These are phyloP conservation scores for Pachysandra terminalis DNA, from an alignment of 164 flowering plant genomes.

Conservation along the genomic window DNA sequence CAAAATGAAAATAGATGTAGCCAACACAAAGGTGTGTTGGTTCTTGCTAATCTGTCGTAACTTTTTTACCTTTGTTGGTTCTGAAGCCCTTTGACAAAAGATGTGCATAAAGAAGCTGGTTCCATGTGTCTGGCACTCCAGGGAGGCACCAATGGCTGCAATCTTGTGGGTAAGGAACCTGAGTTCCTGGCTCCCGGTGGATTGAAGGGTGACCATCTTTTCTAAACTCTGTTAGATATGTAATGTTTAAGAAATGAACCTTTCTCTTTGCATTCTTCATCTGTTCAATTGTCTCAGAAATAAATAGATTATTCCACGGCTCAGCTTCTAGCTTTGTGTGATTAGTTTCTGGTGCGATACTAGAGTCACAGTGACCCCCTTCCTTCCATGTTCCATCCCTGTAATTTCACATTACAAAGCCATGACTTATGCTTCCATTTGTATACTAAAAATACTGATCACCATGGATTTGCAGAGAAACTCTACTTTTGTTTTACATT, in stretches of 20 bases:
- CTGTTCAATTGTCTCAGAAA: too few relatives aligned
- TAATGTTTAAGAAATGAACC: too few relatives aligned
- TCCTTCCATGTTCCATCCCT: slow-evolving; percentile 70
- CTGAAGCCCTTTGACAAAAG: too few relatives aligned
- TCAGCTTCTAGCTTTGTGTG: slow-evolving; percentile 40
- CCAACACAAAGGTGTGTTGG: background rate
- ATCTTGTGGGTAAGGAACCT: slow-evolving; percentile 43
- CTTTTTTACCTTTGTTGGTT: slow-evolving; percentile 7
- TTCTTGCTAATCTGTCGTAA: background rate
- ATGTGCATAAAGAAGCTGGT: slow-evolving; percentile 53
- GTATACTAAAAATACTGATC: too few relatives aligned
- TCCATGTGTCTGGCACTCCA: slow-evolving; percentile 85
- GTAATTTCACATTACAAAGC: slow-evolving; percentile 20
- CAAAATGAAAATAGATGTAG: background rate
- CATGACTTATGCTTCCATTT: background rate
- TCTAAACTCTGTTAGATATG: too few relatives aligned
- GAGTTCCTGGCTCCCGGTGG: too few relatives aligned
- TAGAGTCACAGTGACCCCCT: slow-evolving; percentile 55
- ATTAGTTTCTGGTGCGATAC: slow-evolving; percentile 46
- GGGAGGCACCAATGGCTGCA: slow-evolving; percentile 91
- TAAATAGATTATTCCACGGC: slow-evolving; percentile 35
- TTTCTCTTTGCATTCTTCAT: too few relatives aligned
- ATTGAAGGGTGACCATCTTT: too few relatives aligned
- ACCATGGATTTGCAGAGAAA: too few relatives aligned
- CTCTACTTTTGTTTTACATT: too few relatives aligned